Conservation (phyloP, 2,329 filamentous ascomycete genomes). For the Penicillium sp. region DNA sequence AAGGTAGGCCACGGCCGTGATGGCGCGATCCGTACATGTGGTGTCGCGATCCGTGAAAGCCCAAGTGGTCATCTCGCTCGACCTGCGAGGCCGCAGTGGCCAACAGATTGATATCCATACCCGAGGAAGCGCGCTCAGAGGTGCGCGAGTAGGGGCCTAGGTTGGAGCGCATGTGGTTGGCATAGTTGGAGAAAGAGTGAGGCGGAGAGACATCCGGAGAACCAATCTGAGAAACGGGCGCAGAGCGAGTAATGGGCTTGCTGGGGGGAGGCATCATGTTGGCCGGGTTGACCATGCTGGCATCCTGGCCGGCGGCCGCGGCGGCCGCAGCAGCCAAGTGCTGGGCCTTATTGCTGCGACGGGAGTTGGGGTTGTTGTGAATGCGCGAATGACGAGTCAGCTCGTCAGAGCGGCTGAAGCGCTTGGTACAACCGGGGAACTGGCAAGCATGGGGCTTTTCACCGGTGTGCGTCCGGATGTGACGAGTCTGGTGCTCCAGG, state of each 20-base stretch:
- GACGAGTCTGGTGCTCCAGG: conserved; percentile 86
- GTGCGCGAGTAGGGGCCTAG: conserved; percentile 57
- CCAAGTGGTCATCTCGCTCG: conserved; percentile 60
- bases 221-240: conserved; percentile 78
- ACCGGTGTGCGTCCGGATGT: conserved; percentile 96
- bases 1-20: conserved; percentile 65
- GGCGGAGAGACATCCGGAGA: conserved; percentile 98
- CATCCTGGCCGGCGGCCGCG: conserved; percentile 57
- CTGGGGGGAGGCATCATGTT: conserved; percentile 79
- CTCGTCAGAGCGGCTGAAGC: conserved; percentile 95
- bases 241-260: conserved; percentile 82
- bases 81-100: conserved; percentile 69
- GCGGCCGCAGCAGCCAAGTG: conserved; percentile 61
- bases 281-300: conserved; percentile 45
- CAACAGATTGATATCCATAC: conserved; percentile 67
- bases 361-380: conserved; percentile 98
- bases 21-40: conserved; percentile 52
- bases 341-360: conserved; percentile 83
- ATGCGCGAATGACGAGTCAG: conserved; percentile 95
- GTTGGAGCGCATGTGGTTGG: conserved; percentile 60
- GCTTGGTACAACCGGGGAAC: conserved; percentile 93
- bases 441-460: conserved; percentile 98
- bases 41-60: conserved; percentile 47
- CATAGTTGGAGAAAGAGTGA: conserved; percentile 73
- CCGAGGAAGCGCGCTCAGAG: conserved; percentile 52